Base-by-base conservation (phyloP, 2,329 filamentous ascomycete genomes). In the Aspergillus felis region DNA sequence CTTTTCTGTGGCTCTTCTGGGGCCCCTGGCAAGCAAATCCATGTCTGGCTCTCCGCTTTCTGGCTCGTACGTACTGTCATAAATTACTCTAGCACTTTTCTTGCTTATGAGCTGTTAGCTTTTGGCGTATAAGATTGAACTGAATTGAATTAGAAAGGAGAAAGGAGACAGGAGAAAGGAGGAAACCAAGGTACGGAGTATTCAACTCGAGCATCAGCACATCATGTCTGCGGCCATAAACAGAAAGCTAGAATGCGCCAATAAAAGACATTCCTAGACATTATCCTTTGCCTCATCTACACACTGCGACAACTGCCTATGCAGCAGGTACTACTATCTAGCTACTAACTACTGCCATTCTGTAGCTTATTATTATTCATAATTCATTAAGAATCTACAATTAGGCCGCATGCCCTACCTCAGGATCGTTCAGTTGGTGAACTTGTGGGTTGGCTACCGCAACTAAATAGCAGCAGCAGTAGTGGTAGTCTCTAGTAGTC, bases 221-320 rank as follows among this genome's bases (percentile, higher is more conserved):
- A 22, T 54, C 57, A 63, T 69, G 66, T 62, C 59, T 60, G 61
- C 53, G 50, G 57, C 62, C 58, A 62, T 61, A 65, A 67, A 67
- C 60, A 68, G 61, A 59, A 69, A 66, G 59, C 57, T 57, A 57
- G 62, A 58, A 51, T 56, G 38, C 59, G 50, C 61, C 54, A 57
- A 60, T 62, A 56, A 62, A 24, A 47, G 44, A 24, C 24, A 47
- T 47, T 24, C 22, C 20, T 47, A 20, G 41, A 50, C 54, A 49
- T 25, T 46, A 58, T 58, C 51, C 46, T 59, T 52, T 51, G 52
- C 52, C 44, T 58, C 56, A 62, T 66, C 64, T 61, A 61, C 63
- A 64, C 61, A 62, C 62, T 65, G 59, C 59, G 64, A 65, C 63
- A 64, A 63, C 59, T 61, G 53, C 54, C 12, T 2, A 17, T 35